phyloP scores from a whole-genome alignment of 148 eudicot genomes.

The Chenopodium album region DNA sequence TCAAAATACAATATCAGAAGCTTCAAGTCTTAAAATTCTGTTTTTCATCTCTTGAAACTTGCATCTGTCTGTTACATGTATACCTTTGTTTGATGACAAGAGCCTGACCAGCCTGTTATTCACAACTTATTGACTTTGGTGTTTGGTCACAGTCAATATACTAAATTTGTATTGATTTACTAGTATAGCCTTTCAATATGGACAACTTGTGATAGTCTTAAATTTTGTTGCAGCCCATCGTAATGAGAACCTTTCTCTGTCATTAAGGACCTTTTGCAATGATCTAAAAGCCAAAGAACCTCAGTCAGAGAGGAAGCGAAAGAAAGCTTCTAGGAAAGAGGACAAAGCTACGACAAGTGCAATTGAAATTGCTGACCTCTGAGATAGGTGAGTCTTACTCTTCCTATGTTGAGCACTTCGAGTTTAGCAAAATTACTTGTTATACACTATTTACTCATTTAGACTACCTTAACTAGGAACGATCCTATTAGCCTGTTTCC shows the following conservation, averaged over 20 bases:
- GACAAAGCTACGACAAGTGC: slow-evolving; percentile 52
- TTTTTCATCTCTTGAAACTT: neutral
- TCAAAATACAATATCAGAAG: neutral
- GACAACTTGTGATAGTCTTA: slow-evolving; percentile 1
- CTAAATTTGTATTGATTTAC: neutral
- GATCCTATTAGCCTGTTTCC: neutral
- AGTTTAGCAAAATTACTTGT: neutral
- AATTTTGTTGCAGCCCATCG: slow-evolving; percentile 60
- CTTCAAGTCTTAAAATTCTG: neutral
- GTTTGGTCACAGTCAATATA: neutral
- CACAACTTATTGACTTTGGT: neutral
- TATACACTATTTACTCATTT: neutral
- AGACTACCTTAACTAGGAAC: neutral
- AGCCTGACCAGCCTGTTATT: neutral
- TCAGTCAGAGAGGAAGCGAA: slow-evolving; percentile 71
- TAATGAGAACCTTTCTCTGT: slow-evolving; percentile 60
- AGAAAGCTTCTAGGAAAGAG: slow-evolving; percentile 64
- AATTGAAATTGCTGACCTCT: slow-evolving; percentile 38
- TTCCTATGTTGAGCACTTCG: neutral
- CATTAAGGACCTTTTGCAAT: slow-evolving; percentile 63
- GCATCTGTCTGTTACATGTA: neutral
- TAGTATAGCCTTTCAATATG: neutral
- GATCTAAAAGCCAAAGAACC: slow-evolving; percentile 92
- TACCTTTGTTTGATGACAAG: neutral
- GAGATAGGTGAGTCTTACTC: slow-evolving; percentile 3